Conservation (phyloP, 2,329 filamentous ascomycete genomes). For the Sclerotinia sclerotiorum region DNA sequence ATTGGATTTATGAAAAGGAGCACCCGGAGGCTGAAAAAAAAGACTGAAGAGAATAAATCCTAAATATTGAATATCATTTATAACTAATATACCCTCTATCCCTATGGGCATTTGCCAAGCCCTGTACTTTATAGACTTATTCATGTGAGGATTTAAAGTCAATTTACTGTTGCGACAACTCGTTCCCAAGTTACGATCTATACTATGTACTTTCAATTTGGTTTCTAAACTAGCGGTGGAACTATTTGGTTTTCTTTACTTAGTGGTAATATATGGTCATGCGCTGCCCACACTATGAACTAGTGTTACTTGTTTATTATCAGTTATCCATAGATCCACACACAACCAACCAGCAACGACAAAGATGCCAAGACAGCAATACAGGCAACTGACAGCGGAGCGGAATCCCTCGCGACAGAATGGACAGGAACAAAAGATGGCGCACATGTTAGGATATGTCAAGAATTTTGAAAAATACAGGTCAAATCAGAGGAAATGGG, state of each 20-base stretch:
- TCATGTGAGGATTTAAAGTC: background rate
- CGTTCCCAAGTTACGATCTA: background rate
- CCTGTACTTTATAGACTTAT: background rate
- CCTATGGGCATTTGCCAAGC: too few relatives aligned
- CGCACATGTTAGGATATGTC: background rate
- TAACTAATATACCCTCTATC: background rate
- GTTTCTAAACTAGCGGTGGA: too few relatives aligned
- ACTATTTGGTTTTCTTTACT: background rate
- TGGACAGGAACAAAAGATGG: background rate
- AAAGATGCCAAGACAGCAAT: background rate
- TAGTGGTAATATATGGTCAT: background rate
- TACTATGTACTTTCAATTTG: background rate
- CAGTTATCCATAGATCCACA: background rate
- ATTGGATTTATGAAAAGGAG: constrained; percentile 91
- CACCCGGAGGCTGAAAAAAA: constrained; percentile 52
- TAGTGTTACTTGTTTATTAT: background rate
- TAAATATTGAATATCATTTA: background rate
- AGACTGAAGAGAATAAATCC: constrained; percentile 17
- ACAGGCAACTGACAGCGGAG: background rate
- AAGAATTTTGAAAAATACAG: too few relatives aligned
- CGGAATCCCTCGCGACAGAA: background rate
- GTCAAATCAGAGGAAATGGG: background rate
- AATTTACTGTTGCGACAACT: background rate
- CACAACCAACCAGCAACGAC: background rate
- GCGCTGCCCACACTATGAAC: background rate